Base-by-base conservation (phyloP, 805 yeast species). In the Lachancea waltii region DNA sequence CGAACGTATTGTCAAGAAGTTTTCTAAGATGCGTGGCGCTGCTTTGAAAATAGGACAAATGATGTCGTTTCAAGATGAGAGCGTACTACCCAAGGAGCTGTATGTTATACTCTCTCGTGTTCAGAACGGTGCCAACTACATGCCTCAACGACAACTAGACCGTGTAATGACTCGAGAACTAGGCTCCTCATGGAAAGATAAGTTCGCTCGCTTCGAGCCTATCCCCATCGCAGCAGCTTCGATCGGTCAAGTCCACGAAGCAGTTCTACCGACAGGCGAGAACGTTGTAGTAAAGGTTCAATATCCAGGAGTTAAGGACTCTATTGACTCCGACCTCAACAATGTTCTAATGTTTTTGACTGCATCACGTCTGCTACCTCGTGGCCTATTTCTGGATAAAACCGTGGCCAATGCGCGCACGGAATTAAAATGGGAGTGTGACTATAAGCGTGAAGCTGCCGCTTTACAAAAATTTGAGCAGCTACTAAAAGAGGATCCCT, bases 401-500 rank as follows among this genome's bases (percentile, higher is more conserved):
- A 85, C 97, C 16, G 79, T 92, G 41, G 95, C 83, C 16, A 90
- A 87, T 61, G 97, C 98, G 1, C 73, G 98, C 48, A 76, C 75
- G 13, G 98, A 92, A 60, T 69, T 92, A 48, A 87, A 86, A 50
- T 90, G 97, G 97, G 98, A 92, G 63, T 90, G 97, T 63, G 97
- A 92, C 63, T 92, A 92, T 56, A 62, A 79, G 18, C 76, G 97
- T 47, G 98, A 92, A 60, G 95, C 96, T 1, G 73, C 72, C 42
- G 81, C 80, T 51, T 64, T 89, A 47, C 76, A 75, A 30, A 70
- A 79, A 46, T 90, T 85, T 64, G 63, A 75, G 20, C 76, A 76
- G 38, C 65, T 85, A 46, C 54, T 84, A 30, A 64, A 67, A 33
- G 75, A 74, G 46, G 77, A 73, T 49, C 72, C 77, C 0, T 81